These are phyloP conservation scores for Pyricularia sp. DNA, from an alignment of 2,329 filamentous ascomycete genomes.

Conservation along the genomic window DNA sequence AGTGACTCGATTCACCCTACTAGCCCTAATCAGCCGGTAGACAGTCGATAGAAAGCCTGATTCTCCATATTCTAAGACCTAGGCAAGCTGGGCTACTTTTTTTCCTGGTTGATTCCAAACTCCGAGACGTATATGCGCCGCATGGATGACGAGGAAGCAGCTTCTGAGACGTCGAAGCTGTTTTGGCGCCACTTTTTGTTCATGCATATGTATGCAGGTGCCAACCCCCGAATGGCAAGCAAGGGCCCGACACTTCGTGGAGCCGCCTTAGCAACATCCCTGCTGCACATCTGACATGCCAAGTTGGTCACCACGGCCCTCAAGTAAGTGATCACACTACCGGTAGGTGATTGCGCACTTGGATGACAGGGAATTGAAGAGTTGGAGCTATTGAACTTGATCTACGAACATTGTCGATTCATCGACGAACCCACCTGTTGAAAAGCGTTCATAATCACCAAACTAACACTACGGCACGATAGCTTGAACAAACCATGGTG, in stretches of 20 bases:
- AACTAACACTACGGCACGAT: not conserved
- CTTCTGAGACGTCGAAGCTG: constrained; percentile 23
- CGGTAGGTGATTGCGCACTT: not conserved
- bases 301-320: not conserved
- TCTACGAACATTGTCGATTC: not conserved
- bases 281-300: not conserved
- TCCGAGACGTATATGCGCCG: constrained; percentile 14
- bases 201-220: constrained; percentile 15
- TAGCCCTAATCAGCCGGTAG: not conserved
- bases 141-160: constrained; percentile 8
- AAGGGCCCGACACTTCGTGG: not conserved
- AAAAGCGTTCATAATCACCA: not conserved
- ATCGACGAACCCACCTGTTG: not conserved
- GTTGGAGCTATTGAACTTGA: not conserved
- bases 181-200: constrained; percentile 23
- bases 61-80: not conserved
- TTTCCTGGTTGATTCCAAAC: constrained; percentile 10
- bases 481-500: not conserved
- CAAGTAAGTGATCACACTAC: not conserved
- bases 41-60: not conserved
- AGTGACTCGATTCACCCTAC: not conserved
- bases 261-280: not conserved
- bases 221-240: not conserved
- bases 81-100: not conserved
- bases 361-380: not conserved